Percentiles rank a stretch among this genome's conserved stretches.
These are phyloP conservation scores for Rubia tinctorum DNA, from an alignment of 305 asterid genomes.

Conservation along the genomic window DNA sequence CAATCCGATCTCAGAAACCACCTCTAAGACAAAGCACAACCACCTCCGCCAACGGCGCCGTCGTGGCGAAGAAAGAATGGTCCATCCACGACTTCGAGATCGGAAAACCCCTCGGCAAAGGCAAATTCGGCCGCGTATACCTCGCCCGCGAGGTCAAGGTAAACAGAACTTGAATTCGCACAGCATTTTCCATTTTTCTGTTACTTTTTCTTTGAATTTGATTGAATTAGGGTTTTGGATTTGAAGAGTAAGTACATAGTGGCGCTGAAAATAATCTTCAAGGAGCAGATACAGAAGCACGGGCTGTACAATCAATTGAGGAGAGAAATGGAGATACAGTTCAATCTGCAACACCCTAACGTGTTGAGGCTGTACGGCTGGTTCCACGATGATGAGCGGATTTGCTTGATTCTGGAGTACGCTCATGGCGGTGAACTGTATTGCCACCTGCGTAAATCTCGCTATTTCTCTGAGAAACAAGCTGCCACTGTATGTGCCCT, in stretches of 20 bases:
- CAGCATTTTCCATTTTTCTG: neutral
- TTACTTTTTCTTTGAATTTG: neutral
- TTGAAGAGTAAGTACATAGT: slow-evolving; percentile 62
- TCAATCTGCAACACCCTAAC: slow-evolving; percentile 68
- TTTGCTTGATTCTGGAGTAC: slow-evolving; percentile 77
- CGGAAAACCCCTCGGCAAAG: slow-evolving; percentile 86
- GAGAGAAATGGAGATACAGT: slow-evolving; percentile 93
- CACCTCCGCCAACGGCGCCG: slow-evolving; percentile 1
- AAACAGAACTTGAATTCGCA: neutral
- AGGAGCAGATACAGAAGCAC: slow-evolving; percentile 79
- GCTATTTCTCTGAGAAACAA: slow-evolving; percentile 55
- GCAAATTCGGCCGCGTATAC: slow-evolving; percentile 90
- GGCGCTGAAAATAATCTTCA: slow-evolving; percentile 84
- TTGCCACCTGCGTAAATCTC: slow-evolving; percentile 51
- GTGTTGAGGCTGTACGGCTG: slow-evolving; percentile 75
- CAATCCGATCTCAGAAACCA: slow-evolving; percentile 17
- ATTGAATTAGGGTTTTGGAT: neutral
- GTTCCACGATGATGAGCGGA: slow-evolving; percentile 74
- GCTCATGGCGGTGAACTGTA: slow-evolving; percentile 85
- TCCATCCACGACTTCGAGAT: slow-evolving; percentile 79
- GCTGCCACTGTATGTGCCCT: slow-evolving; percentile 63
- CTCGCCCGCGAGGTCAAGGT: slow-evolving; percentile 90
- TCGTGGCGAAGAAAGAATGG: slow-evolving; percentile 35
- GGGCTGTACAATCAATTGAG: slow-evolving; percentile 64
- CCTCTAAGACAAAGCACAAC: slow-evolving; percentile 28